These are phyloP conservation scores for Pleurotus giganteus DNA, from an alignment of 768 basidiomycete species.

Conservation along the genomic window DNA sequence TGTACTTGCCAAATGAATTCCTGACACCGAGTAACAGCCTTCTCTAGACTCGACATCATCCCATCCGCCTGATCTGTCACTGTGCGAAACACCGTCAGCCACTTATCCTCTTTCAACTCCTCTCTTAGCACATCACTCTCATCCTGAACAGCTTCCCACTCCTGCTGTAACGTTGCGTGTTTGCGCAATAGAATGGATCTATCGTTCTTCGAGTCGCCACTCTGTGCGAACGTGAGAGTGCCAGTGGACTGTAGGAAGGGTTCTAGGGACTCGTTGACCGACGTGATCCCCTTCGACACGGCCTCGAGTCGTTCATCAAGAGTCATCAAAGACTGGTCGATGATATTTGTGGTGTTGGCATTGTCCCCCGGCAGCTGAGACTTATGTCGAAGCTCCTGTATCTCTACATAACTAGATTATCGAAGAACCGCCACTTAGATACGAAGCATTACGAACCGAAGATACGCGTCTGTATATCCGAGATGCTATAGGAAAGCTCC, in stretches of 20 bases:
- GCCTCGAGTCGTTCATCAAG: conserved; percentile 78
- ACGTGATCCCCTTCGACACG: conserved; percentile 69
- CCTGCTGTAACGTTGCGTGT: conserved; percentile 64
- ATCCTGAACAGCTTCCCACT: conserved; percentile 81
- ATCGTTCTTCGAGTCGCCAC: conserved; percentile 32
- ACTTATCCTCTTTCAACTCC: conserved; percentile 96
- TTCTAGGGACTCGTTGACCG: conserved; percentile 62
- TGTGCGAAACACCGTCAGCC: conserved; percentile 92
- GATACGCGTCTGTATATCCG: conserved; percentile 88
- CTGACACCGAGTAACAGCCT: conserved; percentile 89
- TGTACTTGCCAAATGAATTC: conserved; percentile 88
- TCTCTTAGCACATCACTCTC: conserved; percentile 82
- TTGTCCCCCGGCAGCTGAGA: conserved; percentile 63
- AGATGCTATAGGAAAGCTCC: conserved; percentile 82
- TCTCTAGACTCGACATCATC: conserved; percentile 96
- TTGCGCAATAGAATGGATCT: conserved; percentile 63
- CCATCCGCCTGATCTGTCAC: conserved; percentile 94
- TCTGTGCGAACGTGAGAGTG: conserved; percentile 44
- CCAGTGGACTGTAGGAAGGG: conserved; percentile 51
- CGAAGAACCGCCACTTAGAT: conserved; percentile 6
- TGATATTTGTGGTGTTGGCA: conserved; percentile 60
- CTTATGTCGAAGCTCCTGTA: conserved; percentile 90
- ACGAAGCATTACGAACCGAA: conserved; percentile 55
- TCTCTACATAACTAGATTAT: conserved; percentile 49
- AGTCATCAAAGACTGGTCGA: conserved; percentile 78